These are phyloP conservation scores for Scenedesmus sp. DNA, from an alignment of 163 green algal species.

Conservation along the genomic window DNA sequence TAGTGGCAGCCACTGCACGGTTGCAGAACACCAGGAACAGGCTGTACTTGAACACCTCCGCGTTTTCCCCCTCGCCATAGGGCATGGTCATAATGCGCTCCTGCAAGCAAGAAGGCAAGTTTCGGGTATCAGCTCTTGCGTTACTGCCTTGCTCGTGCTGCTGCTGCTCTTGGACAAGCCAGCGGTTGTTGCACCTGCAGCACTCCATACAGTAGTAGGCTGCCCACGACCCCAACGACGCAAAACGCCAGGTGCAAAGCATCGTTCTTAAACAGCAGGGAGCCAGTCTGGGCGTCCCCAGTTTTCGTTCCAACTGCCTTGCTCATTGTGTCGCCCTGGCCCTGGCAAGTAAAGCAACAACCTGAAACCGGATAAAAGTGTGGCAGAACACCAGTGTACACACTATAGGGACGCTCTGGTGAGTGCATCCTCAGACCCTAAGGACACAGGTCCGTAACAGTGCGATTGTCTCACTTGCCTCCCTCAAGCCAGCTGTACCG, in stretches of 20 bases:
- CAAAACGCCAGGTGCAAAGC: slow-evolving; percentile 76
- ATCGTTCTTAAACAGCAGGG: slow-evolving; percentile 41
- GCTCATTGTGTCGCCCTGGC: not conserved
- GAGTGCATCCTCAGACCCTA: not conserved
- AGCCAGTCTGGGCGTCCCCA: slow-evolving; percentile 2
- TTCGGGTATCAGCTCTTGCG: slow-evolving; percentile 25
- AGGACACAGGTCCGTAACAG: not conserved
- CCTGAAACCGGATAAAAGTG: not conserved
- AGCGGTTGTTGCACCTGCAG: slow-evolving; percentile 67
- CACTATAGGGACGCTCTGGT: no score
- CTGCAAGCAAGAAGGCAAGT: slow-evolving; percentile 65
- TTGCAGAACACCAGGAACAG: slow-evolving; percentile 97
- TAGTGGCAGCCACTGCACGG: slow-evolving; percentile 82
- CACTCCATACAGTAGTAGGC: slow-evolving; percentile 89
- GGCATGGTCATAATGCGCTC: slow-evolving; percentile 96
- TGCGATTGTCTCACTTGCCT: not conserved
- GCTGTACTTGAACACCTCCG: slow-evolving; percentile 87
- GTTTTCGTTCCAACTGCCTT: slow-evolving; percentile 2
- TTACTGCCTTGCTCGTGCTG: slow-evolving; percentile 29
- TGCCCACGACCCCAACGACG: slow-evolving; percentile 86
- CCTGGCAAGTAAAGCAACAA: not conserved
- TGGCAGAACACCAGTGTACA: not conserved
- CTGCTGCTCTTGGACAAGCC: not conserved
- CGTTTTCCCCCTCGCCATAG: slow-evolving; percentile 82
- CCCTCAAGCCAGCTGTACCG: not conserved